Percentiles rank a stretch among this genome's conserved stretches.
phyloP scores from a whole-genome alignment of 768 basidiomycete species.

The Trametes sanguinea region DNA sequence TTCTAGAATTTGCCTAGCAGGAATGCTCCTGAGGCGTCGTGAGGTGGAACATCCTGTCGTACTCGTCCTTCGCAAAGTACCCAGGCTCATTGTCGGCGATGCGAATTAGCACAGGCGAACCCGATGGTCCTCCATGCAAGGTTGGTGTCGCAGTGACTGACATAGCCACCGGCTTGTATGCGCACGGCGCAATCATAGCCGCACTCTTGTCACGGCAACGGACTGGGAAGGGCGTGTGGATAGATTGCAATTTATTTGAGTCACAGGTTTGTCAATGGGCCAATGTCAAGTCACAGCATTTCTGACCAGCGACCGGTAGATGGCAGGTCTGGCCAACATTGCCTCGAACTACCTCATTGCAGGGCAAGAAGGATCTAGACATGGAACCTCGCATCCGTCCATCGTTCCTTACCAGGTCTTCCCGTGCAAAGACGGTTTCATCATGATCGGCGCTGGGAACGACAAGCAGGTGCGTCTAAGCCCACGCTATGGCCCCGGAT shows the following conservation, averaged over 20 bases:
- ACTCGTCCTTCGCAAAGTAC: no score
- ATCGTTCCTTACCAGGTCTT: constrained; percentile 94
- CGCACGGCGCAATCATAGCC: constrained; percentile 92
- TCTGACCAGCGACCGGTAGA: constrained; percentile 42
- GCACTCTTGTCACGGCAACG: constrained; percentile 78
- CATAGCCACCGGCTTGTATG: constrained; percentile 84
- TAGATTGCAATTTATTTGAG: constrained; percentile 93
- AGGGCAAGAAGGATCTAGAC: constrained; percentile 76
- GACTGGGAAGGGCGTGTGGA: constrained; percentile 87
- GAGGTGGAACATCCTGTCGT: no score
- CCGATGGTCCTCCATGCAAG: constrained; percentile 83
- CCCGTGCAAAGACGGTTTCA: constrained; percentile 80
- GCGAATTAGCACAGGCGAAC: constrained; percentile 75
- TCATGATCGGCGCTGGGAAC: constrained; percentile 95
- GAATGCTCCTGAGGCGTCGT: no score
- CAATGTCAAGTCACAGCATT: not conserved
- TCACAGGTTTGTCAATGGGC: constrained; percentile 59
- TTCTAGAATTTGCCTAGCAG: no score
- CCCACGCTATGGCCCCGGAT: not conserved
- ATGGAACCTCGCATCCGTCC: constrained; percentile 93
- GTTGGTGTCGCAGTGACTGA: constrained; percentile 96
- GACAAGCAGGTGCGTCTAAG: constrained; percentile 67
- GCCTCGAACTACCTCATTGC: constrained; percentile 92
- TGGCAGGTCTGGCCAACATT: constrained; percentile 90
- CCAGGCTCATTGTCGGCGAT: not conserved